Conservation (phyloP, 179 eudicot genomes). For the Heliamphora pulchella region DNA sequence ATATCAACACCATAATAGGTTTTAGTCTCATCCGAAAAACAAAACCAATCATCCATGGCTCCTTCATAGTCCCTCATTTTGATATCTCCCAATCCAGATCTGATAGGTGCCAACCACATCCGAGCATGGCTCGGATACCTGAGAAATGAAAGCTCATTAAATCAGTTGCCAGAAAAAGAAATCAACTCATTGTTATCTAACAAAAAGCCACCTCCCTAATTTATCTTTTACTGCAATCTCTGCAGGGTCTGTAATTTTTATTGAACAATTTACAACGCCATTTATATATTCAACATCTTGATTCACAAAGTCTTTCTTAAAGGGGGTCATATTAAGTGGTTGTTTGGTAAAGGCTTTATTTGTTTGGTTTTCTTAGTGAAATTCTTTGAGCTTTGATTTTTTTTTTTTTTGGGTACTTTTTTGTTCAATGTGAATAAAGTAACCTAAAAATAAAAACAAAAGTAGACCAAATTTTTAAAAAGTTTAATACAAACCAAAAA, state of each 20-base stretch:
- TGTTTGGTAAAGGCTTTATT: too few relatives aligned
- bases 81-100: slow-evolving; percentile 66
- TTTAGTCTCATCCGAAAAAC: slow-evolving; percentile 64
- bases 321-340: not conserved
- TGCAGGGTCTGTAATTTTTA: too few relatives aligned
- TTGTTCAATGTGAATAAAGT: too few relatives aligned
- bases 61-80: slow-evolving; percentile 68
- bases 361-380: too few relatives aligned
- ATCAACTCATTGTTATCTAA: not conserved
- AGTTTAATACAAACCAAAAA: too few relatives aligned
- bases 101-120: slow-evolving; percentile 78
- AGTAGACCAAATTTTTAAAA: too few relatives aligned
- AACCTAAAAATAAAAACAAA: too few relatives aligned
- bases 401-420: too few relatives aligned
- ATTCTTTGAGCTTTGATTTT: too few relatives aligned
- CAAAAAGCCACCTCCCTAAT: not conserved
- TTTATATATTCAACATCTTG: not conserved
- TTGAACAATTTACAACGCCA: not conserved
- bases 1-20: slow-evolving; percentile 81
- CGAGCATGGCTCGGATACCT: slow-evolving; percentile 44
- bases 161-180: not conserved
- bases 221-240: not conserved
- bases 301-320: not conserved
- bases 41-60: slow-evolving; percentile 81
- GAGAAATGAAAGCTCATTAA: slow-evolving; percentile 3